Base-by-base conservation (phyloP, 306 rosid genomes). In the Cucurbita moschata region DNA sequence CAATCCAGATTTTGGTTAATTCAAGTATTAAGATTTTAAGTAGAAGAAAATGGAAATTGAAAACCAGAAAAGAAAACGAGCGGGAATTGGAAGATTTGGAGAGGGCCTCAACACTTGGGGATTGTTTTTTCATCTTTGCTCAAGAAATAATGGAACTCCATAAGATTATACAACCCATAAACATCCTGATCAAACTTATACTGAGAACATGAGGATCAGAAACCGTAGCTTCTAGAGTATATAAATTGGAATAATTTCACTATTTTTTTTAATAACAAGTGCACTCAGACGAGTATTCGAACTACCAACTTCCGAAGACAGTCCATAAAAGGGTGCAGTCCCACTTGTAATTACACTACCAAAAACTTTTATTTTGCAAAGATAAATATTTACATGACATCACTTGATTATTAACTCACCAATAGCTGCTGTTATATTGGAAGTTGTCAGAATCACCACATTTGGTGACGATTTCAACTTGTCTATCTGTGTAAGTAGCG, bases 401-500 rank as follows among this genome's bases (percentile, higher is more conserved):
- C 79, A 62, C 38, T 8, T 42, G 75, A 62, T 79, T 30, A 18
- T 68, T 68, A 78, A 84, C 95, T 91, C 84, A 94, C 99, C 99
- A 10, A 88, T 88, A 66, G 99, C 99, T 53, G 95, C 86, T 69
- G 99, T 94, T 70, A 94, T 94, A 81, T 94, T 94, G 77, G 99
- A 94, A 4, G 99, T 94, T 54, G 97, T 94, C 79, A 94, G 84
- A 78, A 94, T 82, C 46, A 91, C 88, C 81, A 91, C 99, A 84
- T 94, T 94, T 73, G 99, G 99, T 50, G 96, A 80, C 47, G 90
- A 84, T 81, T 88, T 94, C 76, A 94, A 83, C 82, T 91, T 94
- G 86, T 94, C 99, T 84, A 94, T 79, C 91, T 94, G 99, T 76
- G 99, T 94, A 47, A 94, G 85, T 56, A 94, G 82, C 7, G 99